Evolutionary conservation across 306 rosid species (phyloP).

Genomic region (Macrotyloma uniflorum): DNA sequence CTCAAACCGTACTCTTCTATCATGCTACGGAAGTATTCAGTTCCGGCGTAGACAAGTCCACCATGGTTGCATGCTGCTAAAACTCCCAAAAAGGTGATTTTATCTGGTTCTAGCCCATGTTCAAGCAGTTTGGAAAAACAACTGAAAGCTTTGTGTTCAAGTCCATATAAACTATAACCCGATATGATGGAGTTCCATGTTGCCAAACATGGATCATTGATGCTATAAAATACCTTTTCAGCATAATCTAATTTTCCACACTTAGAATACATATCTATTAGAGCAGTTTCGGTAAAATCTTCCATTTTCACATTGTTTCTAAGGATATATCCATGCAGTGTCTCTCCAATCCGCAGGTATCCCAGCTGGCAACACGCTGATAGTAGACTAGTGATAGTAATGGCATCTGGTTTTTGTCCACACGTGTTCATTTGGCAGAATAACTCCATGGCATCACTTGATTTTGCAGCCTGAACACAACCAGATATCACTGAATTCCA

Average conservation of each 20-base stretch:
- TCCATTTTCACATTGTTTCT: slow-evolving; percentile 64
- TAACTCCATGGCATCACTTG: slow-evolving; percentile 64
- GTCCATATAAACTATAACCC: slow-evolving; percentile 72
- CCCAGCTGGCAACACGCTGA: slow-evolving; percentile 83
- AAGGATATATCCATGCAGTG: slow-evolving; percentile 56
- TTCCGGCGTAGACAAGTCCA: slow-evolving; percentile 66
- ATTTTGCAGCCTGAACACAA: slow-evolving; percentile 74
- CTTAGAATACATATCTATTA: slow-evolving; percentile 81
- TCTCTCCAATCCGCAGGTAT: slow-evolving; percentile 60
- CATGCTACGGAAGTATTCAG: slow-evolving; percentile 54
- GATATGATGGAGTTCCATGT: slow-evolving; percentile 86
- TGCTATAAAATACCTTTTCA: slow-evolving; percentile 61
- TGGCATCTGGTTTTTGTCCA: slow-evolving; percentile 63
- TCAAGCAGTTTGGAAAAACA: slow-evolving; percentile 60
- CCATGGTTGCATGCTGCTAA: slow-evolving; percentile 76
- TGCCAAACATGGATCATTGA: slow-evolving; percentile 71
- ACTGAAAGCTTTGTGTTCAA: slow-evolving; percentile 62
- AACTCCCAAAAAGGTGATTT: slow-evolving; percentile 72
- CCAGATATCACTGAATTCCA: slow-evolving; percentile 88
- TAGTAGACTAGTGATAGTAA: slow-evolving; percentile 70
- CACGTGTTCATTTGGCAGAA: slow-evolving; percentile 61
- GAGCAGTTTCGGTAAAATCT: slow-evolving; percentile 71
- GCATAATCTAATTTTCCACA: slow-evolving; percentile 78
- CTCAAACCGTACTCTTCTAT: slow-evolving; percentile 48
- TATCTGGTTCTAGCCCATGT: slow-evolving; percentile 66